Evolutionary conservation across 371 early-diverging fungal genomes (phyloP), one percentile per base, ranked within the genome.

Genomic region (Rhizopus sp.): DNA sequence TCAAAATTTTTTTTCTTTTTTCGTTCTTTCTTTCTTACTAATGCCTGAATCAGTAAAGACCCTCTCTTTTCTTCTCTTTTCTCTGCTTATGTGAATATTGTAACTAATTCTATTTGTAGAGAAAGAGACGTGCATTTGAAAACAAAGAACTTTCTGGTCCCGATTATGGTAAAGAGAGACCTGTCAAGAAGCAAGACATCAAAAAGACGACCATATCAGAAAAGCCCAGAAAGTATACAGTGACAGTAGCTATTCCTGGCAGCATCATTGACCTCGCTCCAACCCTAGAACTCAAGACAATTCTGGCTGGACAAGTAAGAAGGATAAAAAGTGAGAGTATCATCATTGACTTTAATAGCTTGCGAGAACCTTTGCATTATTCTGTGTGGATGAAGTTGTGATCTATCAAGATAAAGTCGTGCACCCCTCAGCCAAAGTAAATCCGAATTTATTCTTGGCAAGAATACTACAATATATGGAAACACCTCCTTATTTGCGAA

Each of bases 321-420:
- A 35, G 15, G 8, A 31, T 3, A 12, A 35, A 30, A 15, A 9
- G 9, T 31, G 2, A 13, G 8, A 23, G 0, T 9, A 23, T 12
- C 29, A 35, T 50, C 3, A 29, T 31, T 9, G 3, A 29, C 1
- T 5, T 15, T 49, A 10, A 13, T 57, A 86, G 83, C 80, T 91
- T 46, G 89, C 85, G 13, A 73, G 91, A 55, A 77, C 81, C 0
- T 68, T 84, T 34, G 82, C 82, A 15, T 60, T 91, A 34, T 83
- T 82, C 59, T 73, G 83, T 51, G 83, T 88, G 0, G 90, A 89
- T 59, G 90, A 89, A 65, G 73, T 91, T 17, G 70, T 88, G n/a
- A 78, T 91, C 17, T 91, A 84, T 58, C 78, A 88, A 60, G 88
- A 86, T 46, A 79, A 75, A 16, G 59, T 62, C 10, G 53, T 53